A percentile compares a stretch with the other conserved stretches of the same genome.
These are phyloP conservation scores for Myxozyma lipomycoides DNA, from an alignment of 805 yeast species.

Conservation along the genomic window DNA sequence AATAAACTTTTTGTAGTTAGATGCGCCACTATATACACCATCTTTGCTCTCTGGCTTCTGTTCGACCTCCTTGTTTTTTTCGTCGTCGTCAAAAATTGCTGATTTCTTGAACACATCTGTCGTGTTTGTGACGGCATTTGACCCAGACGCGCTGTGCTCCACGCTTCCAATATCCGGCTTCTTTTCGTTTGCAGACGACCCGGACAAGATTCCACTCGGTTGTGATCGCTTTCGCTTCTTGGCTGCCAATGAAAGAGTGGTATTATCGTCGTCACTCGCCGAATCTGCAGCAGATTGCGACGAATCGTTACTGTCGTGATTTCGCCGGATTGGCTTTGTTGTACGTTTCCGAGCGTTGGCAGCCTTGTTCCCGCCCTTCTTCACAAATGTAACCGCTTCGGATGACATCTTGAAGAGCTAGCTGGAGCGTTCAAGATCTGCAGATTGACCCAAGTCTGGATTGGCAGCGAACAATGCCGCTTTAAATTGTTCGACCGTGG, in stretches of 20 bases:
- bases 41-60: conserved; percentile 4
- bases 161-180: conserved; percentile 15
- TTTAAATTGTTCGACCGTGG: no score
- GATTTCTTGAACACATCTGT: conserved; percentile 32
- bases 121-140: conserved; percentile 25
- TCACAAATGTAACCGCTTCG: conserved; percentile 14
- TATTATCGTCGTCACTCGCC: background rate
- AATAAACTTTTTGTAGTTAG: conserved; percentile 11
- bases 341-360: conserved; percentile 15
- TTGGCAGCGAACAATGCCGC: no score
- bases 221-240: conserved; percentile 20
- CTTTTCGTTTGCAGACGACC: conserved; percentile 10
- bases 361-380: conserved; percentile 11
- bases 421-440: no score
- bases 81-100: conserved; percentile 27
- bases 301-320: background rate
- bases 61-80: conserved; percentile 2
- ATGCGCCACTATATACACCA: conserved; percentile 25
- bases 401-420: conserved; percentile 12
- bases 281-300: background rate
- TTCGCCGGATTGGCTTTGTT: background rate
- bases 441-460: no score
- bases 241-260: background rate
- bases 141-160: conserved; percentile 13
- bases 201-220: conserved; percentile 14